A percentile compares a stretch with the other conserved stretches of the same genome.
Conservation (phyloP, 2,329 filamentous ascomycete genomes). For the Colletotrichum sp. region DNA sequence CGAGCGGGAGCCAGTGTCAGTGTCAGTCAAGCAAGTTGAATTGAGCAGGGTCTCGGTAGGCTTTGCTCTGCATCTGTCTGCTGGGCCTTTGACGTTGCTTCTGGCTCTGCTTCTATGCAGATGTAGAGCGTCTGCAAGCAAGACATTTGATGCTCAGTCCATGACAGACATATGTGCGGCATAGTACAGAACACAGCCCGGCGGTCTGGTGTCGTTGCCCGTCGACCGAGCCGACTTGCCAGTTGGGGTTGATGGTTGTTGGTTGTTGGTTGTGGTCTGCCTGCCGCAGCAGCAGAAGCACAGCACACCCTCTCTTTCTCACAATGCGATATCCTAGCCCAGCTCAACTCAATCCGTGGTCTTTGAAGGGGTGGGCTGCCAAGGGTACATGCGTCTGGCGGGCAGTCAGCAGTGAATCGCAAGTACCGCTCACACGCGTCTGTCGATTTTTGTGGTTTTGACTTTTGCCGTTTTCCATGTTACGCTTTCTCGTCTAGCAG, state of each 20-base stretch:
- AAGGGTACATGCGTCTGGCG: not conserved
- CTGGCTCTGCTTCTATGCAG: not conserved
- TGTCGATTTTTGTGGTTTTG: not conserved
- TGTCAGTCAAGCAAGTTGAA: constrained; percentile 1
- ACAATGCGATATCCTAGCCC: not conserved
- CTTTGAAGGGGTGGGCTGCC: not conserved
- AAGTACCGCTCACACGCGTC: not conserved
- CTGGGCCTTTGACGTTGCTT: not conserved
- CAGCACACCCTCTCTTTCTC: not conserved
- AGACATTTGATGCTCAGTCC: not conserved
- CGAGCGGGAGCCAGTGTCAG: constrained; percentile 18
- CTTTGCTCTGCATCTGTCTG: not conserved
- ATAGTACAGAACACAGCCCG: not conserved
- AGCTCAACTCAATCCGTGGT: constrained; percentile 7
- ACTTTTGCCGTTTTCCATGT: not conserved
- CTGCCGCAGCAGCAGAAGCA: not conserved
- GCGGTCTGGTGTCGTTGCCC: not conserved
- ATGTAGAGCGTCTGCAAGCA: not conserved
- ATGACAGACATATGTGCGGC: not conserved
- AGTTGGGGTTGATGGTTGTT: not conserved
- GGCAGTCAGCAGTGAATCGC: not conserved
- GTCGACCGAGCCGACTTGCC: not conserved
- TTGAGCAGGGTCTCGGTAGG: not conserved
- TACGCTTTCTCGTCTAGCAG: not conserved
- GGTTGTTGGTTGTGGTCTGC: not conserved